These are phyloP conservation scores for Castanea sativa DNA, from an alignment of 306 rosid genomes.

Conservation along the genomic window DNA sequence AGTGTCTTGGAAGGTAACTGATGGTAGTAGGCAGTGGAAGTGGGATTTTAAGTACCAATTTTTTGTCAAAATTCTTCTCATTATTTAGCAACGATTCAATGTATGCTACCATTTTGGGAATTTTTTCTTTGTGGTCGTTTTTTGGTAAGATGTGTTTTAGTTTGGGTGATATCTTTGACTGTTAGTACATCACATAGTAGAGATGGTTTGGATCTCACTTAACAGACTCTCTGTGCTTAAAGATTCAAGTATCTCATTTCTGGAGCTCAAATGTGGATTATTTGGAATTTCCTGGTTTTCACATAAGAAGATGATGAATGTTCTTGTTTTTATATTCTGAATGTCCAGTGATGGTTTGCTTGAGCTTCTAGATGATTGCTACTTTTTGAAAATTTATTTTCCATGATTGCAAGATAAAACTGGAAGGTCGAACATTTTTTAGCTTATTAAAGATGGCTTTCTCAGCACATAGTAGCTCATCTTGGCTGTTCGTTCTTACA, in stretches of 20 bases:
- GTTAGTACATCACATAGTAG: constrained; percentile 11
- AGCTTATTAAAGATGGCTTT: background rate
- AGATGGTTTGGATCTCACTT: background rate
- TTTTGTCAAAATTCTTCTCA: background rate
- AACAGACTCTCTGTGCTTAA: constrained; percentile 12
- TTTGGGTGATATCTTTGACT: background rate
- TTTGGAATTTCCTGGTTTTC: constrained; percentile 16
- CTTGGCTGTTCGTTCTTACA: background rate
- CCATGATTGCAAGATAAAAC: background rate
- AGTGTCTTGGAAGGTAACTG: background rate
- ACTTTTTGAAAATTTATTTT: background rate
- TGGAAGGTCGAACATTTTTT: background rate
- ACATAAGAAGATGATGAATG: constrained; percentile 2
- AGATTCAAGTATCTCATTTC: background rate
- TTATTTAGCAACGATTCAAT: background rate
- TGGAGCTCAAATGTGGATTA: constrained; percentile 5
- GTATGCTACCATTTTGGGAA: background rate
- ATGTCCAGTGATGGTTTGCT: constrained; percentile 12
- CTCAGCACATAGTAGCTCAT: background rate
- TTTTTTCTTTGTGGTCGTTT: background rate
- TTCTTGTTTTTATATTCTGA: constrained; percentile 10
- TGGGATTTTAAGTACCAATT: background rate
- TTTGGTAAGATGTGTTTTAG: background rate
- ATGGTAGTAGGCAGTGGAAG: background rate
- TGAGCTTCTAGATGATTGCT: constrained; percentile 14